Percentiles rank a stretch among this genome's conserved stretches.
Evolutionary conservation across 108 stramenopile species (phyloP).

Genomic region (Discostella pseudostelligera): DNA sequence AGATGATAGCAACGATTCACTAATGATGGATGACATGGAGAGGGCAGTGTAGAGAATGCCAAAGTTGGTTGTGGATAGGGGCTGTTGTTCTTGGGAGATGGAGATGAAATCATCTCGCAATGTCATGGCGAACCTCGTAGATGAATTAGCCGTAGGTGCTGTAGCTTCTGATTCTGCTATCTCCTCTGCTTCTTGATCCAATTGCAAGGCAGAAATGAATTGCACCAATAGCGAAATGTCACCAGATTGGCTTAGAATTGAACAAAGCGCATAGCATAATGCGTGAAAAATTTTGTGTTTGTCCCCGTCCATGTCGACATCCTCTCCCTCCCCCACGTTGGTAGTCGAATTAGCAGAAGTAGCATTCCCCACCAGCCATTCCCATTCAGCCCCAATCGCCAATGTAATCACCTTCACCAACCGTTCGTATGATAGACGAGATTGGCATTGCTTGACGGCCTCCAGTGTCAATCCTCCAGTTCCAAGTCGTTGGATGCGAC

Average conservation of each 20-base stretch:
- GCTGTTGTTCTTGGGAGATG: no score
- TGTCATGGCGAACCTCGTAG: no score
- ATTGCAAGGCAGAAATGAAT: neutral
- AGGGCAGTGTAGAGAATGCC: no score
- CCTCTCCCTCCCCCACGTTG: neutral
- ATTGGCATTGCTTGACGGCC: neutral
- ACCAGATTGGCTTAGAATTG: slow-evolving; percentile 6
- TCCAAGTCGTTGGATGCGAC: neutral
- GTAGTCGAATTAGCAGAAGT: neutral
- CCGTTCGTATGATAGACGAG: neutral
- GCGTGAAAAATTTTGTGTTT: neutral
- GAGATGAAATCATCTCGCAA: no score
- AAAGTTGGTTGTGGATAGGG: no score
- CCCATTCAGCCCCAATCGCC: slow-evolving; percentile 1
- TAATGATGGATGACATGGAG: no score
- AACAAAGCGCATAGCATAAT: slow-evolving; percentile 25
- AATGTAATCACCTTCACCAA: neutral
- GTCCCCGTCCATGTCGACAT: neutral
- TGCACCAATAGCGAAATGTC: slow-evolving; percentile 2
- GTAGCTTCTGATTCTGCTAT: no score
- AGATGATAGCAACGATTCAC: no score
- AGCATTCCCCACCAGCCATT: neutral
- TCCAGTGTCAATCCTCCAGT: slow-evolving; percentile 1
- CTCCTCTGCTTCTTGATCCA: neutral
- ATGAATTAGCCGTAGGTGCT: no score